Evolutionary conservation across 768 basidiomycete genomes (phyloP).

Genomic region (Lentinula boryana): DNA sequence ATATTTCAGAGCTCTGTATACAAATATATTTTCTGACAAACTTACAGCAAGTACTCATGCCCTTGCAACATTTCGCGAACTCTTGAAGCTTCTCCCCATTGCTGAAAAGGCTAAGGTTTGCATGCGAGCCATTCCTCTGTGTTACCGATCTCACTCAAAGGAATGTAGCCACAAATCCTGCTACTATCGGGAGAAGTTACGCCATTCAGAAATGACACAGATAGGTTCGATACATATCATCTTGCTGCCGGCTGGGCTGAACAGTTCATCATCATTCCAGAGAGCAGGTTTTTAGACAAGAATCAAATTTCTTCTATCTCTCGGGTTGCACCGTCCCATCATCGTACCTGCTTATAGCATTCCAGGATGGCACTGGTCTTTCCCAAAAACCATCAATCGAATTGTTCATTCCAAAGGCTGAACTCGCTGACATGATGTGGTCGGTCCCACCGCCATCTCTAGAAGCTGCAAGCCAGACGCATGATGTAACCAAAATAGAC

Average conservation of each 20-base stretch:
- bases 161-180: conserved; percentile 57
- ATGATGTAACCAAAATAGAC: conserved; percentile 53
- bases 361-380: conserved; percentile 43
- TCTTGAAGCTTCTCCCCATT: conserved; percentile 43
- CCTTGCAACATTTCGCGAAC: conserved; percentile 44
- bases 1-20: background rate
- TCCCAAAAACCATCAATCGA: conserved; percentile 38
- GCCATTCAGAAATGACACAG: conserved; percentile 74
- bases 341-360: conserved; percentile 59
- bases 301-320: conserved; percentile 88
- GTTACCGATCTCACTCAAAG: conserved; percentile 1
- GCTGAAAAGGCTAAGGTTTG: conserved; percentile 48
- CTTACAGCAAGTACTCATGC: conserved; percentile 30
- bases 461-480: conserved; percentile 41
- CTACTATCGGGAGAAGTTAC: conserved; percentile 61
- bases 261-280: conserved; percentile 23
- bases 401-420: conserved; percentile 76
- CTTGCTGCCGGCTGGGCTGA: conserved; percentile 59
- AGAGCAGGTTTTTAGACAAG: conserved; percentile 62
- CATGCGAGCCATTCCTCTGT: background rate
- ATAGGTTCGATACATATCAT: conserved; percentile 25
- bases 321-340: conserved; percentile 74
- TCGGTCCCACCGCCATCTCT: conserved; percentile 71
- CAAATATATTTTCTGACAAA: background rate
- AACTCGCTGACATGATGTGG: conserved; percentile 81